phyloP scores from a whole-genome alignment of 2,329 filamentous ascomycete species.

The Zymoseptoria pseudotritici region DNA sequence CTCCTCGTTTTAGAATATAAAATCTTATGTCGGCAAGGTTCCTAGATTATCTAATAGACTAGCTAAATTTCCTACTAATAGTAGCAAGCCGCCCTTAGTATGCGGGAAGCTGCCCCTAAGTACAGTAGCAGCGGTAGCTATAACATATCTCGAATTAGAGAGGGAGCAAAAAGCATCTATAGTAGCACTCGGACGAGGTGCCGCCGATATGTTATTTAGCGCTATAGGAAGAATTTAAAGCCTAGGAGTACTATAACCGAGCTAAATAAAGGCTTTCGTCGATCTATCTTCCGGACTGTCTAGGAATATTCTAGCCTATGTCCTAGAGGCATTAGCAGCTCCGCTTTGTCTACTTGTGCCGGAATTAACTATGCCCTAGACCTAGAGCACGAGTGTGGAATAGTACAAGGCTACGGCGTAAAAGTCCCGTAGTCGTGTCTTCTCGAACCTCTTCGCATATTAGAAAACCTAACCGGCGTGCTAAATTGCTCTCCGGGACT shows the following conservation, averaged over 20 bases:
- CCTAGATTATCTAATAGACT: slow-evolving; percentile 52
- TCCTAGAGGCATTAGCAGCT: neutral
- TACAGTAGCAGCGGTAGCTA: slow-evolving; percentile 51
- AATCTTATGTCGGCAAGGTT: slow-evolving; percentile 7
- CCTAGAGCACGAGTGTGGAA: slow-evolving; percentile 59
- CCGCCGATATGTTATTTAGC: neutral
- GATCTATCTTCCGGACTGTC: slow-evolving; percentile 48
- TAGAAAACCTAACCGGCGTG: slow-evolving; percentile 59
- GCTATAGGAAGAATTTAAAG: slow-evolving; percentile 14
- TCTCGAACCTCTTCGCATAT: slow-evolving; percentile 36
- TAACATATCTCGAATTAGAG: slow-evolving; percentile 48
- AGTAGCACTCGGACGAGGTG: neutral
- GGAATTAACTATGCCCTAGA: slow-evolving; percentile 46
- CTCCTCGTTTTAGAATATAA: no score
- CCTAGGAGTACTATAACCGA: slow-evolving; percentile 48
- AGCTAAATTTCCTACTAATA: slow-evolving; percentile 59
- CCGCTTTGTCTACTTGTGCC: slow-evolving; percentile 33
- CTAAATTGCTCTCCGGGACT: slow-evolving; percentile 54
- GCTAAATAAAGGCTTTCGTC: slow-evolving; percentile 50
- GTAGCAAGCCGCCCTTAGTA: slow-evolving; percentile 34
- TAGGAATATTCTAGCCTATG: slow-evolving; percentile 27
- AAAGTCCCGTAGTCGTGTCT: slow-evolving; percentile 46
- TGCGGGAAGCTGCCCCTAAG: slow-evolving; percentile 44
- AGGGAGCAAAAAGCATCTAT: slow-evolving; percentile 30
- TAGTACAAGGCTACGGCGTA: slow-evolving; percentile 61